These are phyloP conservation scores for Spergularia marina DNA, from an alignment of 148 eudicot genomes.

Conservation along the genomic window DNA sequence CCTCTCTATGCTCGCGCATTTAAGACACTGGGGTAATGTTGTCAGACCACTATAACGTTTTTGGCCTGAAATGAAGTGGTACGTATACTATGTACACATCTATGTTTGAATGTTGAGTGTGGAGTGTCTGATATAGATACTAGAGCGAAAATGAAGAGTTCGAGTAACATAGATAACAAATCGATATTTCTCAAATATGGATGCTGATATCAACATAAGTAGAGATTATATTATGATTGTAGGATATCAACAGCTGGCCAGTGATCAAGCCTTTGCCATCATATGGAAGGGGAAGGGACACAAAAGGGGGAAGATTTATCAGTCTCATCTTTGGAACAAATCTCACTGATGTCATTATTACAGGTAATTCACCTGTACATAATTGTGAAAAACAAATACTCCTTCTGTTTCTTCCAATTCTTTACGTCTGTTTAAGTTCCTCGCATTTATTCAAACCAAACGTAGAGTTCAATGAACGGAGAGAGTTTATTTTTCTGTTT, in stretches of 20 bases:
- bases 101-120: neutral
- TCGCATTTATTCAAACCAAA: too few species aligned
- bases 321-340: slow-evolving; percentile 36
- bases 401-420: too few species aligned
- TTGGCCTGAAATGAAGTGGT: too few species aligned
- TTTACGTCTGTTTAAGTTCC: too few species aligned
- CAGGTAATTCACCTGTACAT: slow-evolving; percentile 25
- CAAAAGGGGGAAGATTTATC: slow-evolving; percentile 32
- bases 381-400: too few species aligned
- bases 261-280: slow-evolving; percentile 37
- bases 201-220: too few species aligned
- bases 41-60: too few species aligned
- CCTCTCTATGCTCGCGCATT: too few species aligned
- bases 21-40: too few species aligned
- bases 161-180: neutral
- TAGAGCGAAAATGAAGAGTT: neutral
- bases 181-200: too few species aligned
- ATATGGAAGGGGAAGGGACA: slow-evolving; percentile 38
- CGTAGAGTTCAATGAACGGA: neutral
- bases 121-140: neutral
- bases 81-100: too few species aligned
- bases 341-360: slow-evolving; percentile 32
- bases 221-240: neutral
- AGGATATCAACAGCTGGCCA: slow-evolving; percentile 65
- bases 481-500: too few species aligned